Conservation (phyloP, 306 rosid species). For the Prunus armeniaca region DNA sequence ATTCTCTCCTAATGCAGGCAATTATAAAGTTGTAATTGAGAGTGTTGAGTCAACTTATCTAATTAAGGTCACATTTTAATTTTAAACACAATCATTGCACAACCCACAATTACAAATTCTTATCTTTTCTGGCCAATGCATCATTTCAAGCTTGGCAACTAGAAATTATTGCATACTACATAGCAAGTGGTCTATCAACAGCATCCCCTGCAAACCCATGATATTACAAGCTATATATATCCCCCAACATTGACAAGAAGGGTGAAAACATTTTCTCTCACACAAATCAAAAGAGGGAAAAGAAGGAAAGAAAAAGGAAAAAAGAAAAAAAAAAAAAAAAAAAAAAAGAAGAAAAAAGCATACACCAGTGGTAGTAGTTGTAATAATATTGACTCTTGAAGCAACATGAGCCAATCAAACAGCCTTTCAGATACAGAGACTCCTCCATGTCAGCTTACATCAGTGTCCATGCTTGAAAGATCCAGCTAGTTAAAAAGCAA, state of each 20-base stretch:
- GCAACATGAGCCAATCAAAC: conserved; percentile 22
- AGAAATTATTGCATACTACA: background rate
- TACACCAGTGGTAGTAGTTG: conserved; percentile 38
- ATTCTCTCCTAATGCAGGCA: background rate
- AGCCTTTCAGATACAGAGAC: conserved; percentile 12
- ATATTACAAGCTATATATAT: background rate
- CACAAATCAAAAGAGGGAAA: conserved; percentile 41
- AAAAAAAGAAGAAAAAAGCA: conserved; percentile 29
- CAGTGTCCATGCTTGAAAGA: conserved; percentile 16
- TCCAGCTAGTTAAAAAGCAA: conserved; percentile 39
- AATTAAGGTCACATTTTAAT: conserved; percentile 2
- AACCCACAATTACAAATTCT: background rate
- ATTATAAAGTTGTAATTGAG: background rate
- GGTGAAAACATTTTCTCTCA: conserved; percentile 31
- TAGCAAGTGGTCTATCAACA: background rate
- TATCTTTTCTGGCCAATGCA: background rate
- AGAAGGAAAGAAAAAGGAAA: conserved; percentile 48
- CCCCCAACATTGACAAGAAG: conserved; percentile 31
- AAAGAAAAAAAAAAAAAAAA: conserved; percentile 31
- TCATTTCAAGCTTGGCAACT: background rate
- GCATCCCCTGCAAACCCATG: background rate
- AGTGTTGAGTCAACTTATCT: background rate
- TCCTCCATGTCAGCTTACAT: conserved; percentile 29
- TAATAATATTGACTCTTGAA: conserved; percentile 22
- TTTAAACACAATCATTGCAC: background rate